Evolutionary conservation across 306 rosid genomes (phyloP), one percentile per base, ranked within the genome.

Genomic region (Casuarina glauca): DNA sequence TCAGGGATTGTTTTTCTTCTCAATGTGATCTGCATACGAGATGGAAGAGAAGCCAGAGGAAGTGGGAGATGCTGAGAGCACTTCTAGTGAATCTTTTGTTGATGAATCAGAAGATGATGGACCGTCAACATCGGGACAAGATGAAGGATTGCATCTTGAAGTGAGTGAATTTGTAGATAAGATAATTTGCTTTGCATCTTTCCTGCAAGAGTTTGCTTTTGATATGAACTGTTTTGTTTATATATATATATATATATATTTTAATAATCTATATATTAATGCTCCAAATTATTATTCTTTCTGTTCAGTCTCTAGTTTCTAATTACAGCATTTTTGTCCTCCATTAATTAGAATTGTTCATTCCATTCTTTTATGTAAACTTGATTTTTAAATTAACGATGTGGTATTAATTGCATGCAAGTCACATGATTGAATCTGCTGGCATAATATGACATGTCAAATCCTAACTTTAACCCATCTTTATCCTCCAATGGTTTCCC

Each of bases 21-120:
- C 11, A 44, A 36, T 81, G 66, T 78, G 66, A 61, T 82, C 76
- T 69, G 76, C 77, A 55, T 82, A 50, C 75, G 80, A 76, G 80
- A 90, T 93, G 97, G 97, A 84, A 73, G 90, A 79, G 74, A 90
- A 75, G 66, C 81, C 70, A 42, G 88, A 86, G 74, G 87, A 90
- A 70, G 84, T 84, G 38, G 91, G 89, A 57, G 92, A 88, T 82
- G 81, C 84, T 20, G 93, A 80, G 48, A 79, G 87, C 79, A 84
- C 81, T 78, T 88, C 94, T 53, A 81, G 86, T 50, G 93, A 86
- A 81, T 92, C 97, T 76, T 85, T 84, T 68, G 76, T 81, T 35
- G 97, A 88, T 9, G 90, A 82, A 49, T 94, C 90, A 20, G 97
- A 88, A 41, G 88, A 84, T 46, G 94, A 88, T 42, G 97, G 74